Conservation (phyloP, 495 filamentous ascomycete species). For the Penicillium canescens region DNA sequence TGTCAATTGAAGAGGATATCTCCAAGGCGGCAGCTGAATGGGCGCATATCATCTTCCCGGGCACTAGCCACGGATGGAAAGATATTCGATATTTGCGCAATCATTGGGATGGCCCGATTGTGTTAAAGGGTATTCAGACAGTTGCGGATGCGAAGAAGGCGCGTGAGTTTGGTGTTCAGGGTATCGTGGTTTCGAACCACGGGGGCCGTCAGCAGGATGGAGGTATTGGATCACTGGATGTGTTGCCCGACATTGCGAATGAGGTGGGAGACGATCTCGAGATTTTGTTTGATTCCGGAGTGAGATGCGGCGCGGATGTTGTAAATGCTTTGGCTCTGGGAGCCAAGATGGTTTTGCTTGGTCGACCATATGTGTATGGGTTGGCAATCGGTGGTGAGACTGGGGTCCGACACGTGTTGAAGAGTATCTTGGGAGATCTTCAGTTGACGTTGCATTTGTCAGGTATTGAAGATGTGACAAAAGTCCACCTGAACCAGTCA, state of each 20-base stretch:
- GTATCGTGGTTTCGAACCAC: conserved; percentile 56
- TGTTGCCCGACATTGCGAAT: conserved; percentile 47
- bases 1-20: conserved; percentile 43
- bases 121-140: conserved; percentile 54
- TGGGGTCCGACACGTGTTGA: conserved; percentile 28
- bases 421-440: conserved; percentile 19
- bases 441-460: conserved; percentile 8
- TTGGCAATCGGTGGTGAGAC: conserved; percentile 24
- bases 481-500: background rate
- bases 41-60: conserved; percentile 46
- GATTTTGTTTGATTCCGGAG: conserved; percentile 50
- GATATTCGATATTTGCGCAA: conserved; percentile 34
- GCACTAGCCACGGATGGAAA: conserved; percentile 51
- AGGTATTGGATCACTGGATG: conserved; percentile 39
- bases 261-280: conserved; percentile 45
- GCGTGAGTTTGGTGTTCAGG: conserved; percentile 51
- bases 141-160: conserved; percentile 51
- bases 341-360: conserved; percentile 52
- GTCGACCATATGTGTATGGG: conserved; percentile 39
- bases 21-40: conserved; percentile 35
- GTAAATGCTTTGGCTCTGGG: conserved; percentile 54
- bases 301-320: conserved; percentile 49
- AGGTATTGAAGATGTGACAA: conserved; percentile 2
- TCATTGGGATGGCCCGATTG: conserved; percentile 45
- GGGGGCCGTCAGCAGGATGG: conserved; percentile 50